Percentiles rank a stretch among this genome's conserved stretches.
phyloP scores from a whole-genome alignment of 768 basidiomycete genomes.

The Boletus huronensis region DNA sequence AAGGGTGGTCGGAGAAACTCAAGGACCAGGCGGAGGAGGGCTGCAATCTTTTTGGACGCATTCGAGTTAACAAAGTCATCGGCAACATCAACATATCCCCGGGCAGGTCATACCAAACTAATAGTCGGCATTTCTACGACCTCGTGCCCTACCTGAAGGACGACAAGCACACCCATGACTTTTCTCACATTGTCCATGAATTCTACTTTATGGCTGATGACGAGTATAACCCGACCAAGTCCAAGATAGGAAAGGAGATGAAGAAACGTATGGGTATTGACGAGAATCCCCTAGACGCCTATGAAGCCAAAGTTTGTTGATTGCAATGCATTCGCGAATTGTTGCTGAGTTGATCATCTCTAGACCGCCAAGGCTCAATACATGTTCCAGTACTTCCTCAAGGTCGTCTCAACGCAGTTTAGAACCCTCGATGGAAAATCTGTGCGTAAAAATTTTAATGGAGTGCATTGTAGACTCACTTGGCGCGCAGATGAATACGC shows the following conservation, averaged over 20 bases:
- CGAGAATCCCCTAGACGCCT: slow-evolving; percentile 72
- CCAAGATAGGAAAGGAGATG: slow-evolving; percentile 56
- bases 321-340: background rate
- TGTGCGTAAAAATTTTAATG: slow-evolving; percentile 37
- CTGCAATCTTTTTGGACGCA: slow-evolving; percentile 87
- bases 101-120: slow-evolving; percentile 91
- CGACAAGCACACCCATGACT: slow-evolving; percentile 87
- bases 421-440: slow-evolving; percentile 71
- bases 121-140: slow-evolving; percentile 74
- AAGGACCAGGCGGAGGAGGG: slow-evolving; percentile 91
- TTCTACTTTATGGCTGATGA: slow-evolving; percentile 80
- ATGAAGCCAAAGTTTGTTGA: slow-evolving; percentile 51
- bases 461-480: slow-evolving; percentile 3
- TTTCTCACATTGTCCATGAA: slow-evolving; percentile 81
- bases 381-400: slow-evolving; percentile 99
- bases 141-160: slow-evolving; percentile 93
- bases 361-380: slow-evolving; percentile 79
- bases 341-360: background rate
- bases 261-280: slow-evolving; percentile 69
- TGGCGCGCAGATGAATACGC: slow-evolving; percentile 63
- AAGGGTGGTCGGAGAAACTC: slow-evolving; percentile 94
- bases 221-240: slow-evolving; percentile 71
- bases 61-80: slow-evolving; percentile 95
- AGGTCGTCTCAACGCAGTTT: slow-evolving; percentile 96
- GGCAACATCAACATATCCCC: slow-evolving; percentile 95